Conservation (phyloP, 2,329 filamentous ascomycete species). For the Alternaria rosae region DNA sequence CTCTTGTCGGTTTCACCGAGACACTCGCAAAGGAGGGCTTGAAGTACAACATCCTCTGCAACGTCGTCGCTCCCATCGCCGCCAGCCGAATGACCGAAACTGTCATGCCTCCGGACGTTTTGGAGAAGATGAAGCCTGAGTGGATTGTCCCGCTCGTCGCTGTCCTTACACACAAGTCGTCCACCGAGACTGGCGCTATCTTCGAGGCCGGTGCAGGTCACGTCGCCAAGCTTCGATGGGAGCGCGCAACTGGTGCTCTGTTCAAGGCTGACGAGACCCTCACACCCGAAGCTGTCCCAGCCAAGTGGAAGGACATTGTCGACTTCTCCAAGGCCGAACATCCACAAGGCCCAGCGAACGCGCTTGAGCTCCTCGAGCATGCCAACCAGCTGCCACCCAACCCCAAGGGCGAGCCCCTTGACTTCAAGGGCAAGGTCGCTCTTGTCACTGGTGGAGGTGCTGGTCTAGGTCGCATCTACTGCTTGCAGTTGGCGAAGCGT, state of each 20-base stretch:
- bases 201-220: slow-evolving; percentile 95
- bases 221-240: slow-evolving; percentile 92
- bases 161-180: slow-evolving; percentile 83
- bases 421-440: slow-evolving; percentile 50
- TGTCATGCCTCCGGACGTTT: slow-evolving; percentile 91
- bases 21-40: slow-evolving; percentile 95
- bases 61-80: slow-evolving; percentile 94
- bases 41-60: slow-evolving; percentile 97
- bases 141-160: slow-evolving; percentile 96
- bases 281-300: slow-evolving; percentile 85
- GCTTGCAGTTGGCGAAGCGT: slow-evolving; percentile 82
- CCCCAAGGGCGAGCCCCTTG: slow-evolving; percentile 41
- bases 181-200: slow-evolving; percentile 87
- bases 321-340: slow-evolving; percentile 87
- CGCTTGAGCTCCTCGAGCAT: slow-evolving; percentile 71
- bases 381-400: slow-evolving; percentile 40
- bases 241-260: slow-evolving; percentile 86
- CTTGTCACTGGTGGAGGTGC: slow-evolving; percentile 48
- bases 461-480: slow-evolving; percentile 87
- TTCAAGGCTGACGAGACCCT: slow-evolving; percentile 88
- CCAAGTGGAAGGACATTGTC: slow-evolving; percentile 86
- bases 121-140: slow-evolving; percentile 85
- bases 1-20: slow-evolving; percentile 96
- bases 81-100: slow-evolving; percentile 96
- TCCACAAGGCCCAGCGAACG: slow-evolving; percentile 85